phyloP scores from a whole-genome alignment of 768 basidiomycete species.

The Phaeolepiota aurea region DNA sequence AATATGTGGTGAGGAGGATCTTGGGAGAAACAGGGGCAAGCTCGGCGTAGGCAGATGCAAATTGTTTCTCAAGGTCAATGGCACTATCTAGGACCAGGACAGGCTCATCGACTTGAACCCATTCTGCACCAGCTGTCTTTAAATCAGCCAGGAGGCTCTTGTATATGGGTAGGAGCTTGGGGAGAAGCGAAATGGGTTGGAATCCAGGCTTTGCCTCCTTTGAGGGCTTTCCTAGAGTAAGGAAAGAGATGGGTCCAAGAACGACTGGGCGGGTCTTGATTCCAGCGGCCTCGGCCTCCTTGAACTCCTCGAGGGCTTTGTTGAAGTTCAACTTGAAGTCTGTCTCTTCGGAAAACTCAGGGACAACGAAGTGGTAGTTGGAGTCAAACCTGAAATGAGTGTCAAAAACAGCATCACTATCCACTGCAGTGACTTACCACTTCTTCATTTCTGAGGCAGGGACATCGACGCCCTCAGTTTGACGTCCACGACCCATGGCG shows the following conservation, averaged over 20 bases:
- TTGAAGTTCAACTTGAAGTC: constrained; percentile 95
- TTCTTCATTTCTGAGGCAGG: constrained; percentile 99
- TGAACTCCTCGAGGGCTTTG: constrained; percentile 91
- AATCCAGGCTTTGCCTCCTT: constrained; percentile 80
- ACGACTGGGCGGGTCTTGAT: constrained; percentile 90
- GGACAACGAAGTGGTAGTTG: constrained; percentile 98
- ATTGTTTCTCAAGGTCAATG: constrained; percentile 69
- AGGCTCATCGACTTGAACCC: constrained; percentile 97
- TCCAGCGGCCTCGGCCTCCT: constrained; percentile 88
- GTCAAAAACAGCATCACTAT: constrained; percentile 5
- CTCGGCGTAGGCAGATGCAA: constrained; percentile 69
- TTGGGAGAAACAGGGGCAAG: constrained; percentile 80
- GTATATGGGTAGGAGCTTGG: constrained; percentile 88
- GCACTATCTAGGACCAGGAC: constrained; percentile 89
- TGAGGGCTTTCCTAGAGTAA: constrained; percentile 83
- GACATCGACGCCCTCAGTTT: constrained; percentile 90
- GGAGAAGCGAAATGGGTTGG: constrained; percentile 84
- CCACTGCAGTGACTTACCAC: constrained; percentile 59
- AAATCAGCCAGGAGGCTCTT: constrained; percentile 82
- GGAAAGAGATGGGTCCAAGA: constrained; percentile 93
- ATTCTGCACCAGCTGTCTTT: constrained; percentile 88
- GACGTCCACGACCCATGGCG: constrained; percentile 98
- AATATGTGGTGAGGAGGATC: constrained; percentile 94
- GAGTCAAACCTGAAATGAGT: constrained; percentile 76
- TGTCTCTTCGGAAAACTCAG: constrained; percentile 83